Percentiles rank a stretch among this genome's conserved stretches.
These are phyloP conservation scores for Termitomyces sp. DNA, from an alignment of 768 basidiomycete genomes.

Conservation along the genomic window DNA sequence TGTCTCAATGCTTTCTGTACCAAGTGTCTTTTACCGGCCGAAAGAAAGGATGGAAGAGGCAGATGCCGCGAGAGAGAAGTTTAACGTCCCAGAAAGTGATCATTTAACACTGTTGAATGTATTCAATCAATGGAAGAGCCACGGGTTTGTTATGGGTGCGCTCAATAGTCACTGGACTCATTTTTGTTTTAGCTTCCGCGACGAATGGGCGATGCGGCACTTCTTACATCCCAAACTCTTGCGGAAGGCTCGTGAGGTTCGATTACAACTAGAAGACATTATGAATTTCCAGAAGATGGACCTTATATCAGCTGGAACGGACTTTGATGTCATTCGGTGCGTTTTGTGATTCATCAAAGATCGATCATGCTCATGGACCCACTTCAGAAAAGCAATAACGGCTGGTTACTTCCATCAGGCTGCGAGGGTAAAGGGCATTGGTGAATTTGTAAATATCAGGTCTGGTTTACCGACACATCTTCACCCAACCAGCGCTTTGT, in stretches of 20 bases:
- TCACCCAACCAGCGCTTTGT: slow-evolving; percentile 94
- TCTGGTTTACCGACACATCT: slow-evolving; percentile 93
- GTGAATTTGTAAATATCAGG: slow-evolving; percentile 96
- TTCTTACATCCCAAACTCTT: slow-evolving; percentile 96
- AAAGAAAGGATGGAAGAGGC: slow-evolving; percentile 97
- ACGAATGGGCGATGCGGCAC: slow-evolving; percentile 93
- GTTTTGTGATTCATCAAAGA: not conserved
- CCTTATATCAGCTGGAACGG: slow-evolving; percentile 84
- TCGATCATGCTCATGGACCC: not conserved
- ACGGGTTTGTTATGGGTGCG: slow-evolving; percentile 55
- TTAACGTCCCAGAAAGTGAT: slow-evolving; percentile 97
- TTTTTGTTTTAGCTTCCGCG: slow-evolving; percentile 62
- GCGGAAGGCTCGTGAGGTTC: slow-evolving; percentile 92
- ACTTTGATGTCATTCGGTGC: slow-evolving; percentile 83
- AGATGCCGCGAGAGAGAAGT: slow-evolving; percentile 96
- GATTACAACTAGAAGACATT: slow-evolving; percentile 94
- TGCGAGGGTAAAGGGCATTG: slow-evolving; percentile 96
- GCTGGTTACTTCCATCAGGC: slow-evolving; percentile 99
- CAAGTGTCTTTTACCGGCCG: slow-evolving; percentile 95
- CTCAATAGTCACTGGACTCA: not conserved
- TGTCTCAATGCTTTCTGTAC: slow-evolving; percentile 98
- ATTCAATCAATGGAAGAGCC: slow-evolving; percentile 97
- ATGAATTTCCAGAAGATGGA: slow-evolving; percentile 99
- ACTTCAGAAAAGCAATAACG: slow-evolving; percentile 84
- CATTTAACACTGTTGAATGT: slow-evolving; percentile 94